phyloP scores from a whole-genome alignment of 2,329 filamentous ascomycete genomes.

The Tolypocladium amazonense region DNA sequence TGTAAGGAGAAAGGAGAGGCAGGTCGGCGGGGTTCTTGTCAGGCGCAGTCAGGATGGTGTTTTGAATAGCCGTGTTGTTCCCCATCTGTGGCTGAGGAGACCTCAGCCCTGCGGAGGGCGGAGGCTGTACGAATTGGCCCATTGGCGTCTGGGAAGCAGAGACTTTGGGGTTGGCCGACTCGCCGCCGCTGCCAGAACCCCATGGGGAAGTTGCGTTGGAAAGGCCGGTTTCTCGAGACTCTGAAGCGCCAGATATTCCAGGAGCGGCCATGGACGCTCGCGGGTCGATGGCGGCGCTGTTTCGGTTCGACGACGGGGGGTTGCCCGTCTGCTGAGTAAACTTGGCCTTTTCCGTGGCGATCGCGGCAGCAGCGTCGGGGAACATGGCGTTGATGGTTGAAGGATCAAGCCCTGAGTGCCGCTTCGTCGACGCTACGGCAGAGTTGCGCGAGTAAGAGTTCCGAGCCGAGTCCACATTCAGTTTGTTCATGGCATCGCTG shows the following conservation, averaged over 20 bases:
- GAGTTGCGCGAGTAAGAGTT: conserved; percentile 78
- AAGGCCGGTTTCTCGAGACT: conserved; percentile 17
- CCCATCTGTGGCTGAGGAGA: conserved; percentile 67
- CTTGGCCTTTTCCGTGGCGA: conserved; percentile 95
- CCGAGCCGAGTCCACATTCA: conserved; percentile 77
- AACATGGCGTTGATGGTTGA: conserved; percentile 98
- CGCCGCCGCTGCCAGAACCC: conserved; percentile 44
- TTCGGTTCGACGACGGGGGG: conserved; percentile 81
- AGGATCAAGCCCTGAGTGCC: conserved; percentile 87
- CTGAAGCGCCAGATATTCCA: conserved; percentile 53
- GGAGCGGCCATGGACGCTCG: conserved; percentile 66
- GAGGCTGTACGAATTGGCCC: conserved; percentile 88
- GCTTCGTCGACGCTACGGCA: conserved; percentile 63
- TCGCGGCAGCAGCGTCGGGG: conserved; percentile 94
- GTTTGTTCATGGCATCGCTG: conserved; percentile 92
- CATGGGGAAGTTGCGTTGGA: conserved; percentile 56
- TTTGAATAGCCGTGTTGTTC: conserved; percentile 65
- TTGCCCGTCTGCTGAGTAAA: conserved; percentile 93
- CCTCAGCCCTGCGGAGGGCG: conserved; percentile 61
- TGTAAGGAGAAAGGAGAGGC: conserved; percentile 77
- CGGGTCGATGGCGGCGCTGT: conserved; percentile 72
- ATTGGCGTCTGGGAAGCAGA: conserved; percentile 72
- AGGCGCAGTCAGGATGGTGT: conserved; percentile 61
- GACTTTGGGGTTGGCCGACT: conserved; percentile 54
- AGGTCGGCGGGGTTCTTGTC: conserved; percentile 62